Conservation (phyloP, 371 early-diverging fungal genomes). For the Mucor mucedo region DNA sequence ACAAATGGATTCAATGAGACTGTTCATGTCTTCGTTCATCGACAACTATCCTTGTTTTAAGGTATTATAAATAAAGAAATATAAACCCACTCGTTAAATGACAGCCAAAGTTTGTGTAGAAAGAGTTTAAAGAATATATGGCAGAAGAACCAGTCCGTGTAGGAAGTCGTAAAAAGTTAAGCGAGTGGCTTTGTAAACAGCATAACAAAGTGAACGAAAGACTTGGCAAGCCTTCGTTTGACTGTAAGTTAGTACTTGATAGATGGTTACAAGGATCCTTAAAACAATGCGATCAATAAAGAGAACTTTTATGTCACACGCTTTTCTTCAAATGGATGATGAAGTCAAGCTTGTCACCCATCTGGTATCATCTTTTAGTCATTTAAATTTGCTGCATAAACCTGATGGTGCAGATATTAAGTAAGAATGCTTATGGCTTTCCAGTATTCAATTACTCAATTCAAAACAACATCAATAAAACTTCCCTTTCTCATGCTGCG, state of each 20-base stretch:
- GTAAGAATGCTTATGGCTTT: too few species aligned
- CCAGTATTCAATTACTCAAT: too few species aligned
- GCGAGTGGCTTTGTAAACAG: slow-evolving; percentile 87
- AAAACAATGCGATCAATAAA: slow-evolving; percentile 66
- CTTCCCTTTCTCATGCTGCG: too few species aligned
- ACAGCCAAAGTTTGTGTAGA: slow-evolving; percentile 6
- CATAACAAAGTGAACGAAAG: slow-evolving; percentile 96
- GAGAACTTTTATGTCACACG: too few species aligned
- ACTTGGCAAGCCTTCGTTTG: slow-evolving; percentile 87
- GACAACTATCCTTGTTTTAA: slow-evolving; percentile 92
- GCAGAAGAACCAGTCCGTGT: slow-evolving; percentile 80
- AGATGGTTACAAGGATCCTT: slow-evolving; percentile 84
- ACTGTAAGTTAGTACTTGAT: slow-evolving; percentile 88
- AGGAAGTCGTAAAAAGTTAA: slow-evolving; percentile 66
- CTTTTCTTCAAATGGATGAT: too few species aligned
- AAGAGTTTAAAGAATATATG: slow-evolving; percentile 74
- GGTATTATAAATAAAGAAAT: background rate
- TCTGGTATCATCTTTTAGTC: too few species aligned
- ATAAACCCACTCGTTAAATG: slow-evolving; percentile 20
- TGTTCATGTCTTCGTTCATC: slow-evolving; percentile 77
- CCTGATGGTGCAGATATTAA: too few species aligned
- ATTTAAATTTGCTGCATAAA: too few species aligned
- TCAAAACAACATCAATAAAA: too few species aligned
- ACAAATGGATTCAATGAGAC: slow-evolving; percentile 78
- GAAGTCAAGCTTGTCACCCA: too few species aligned